Conservation (phyloP, 2,329 filamentous ascomycete genomes). For the Claviceps sorghi region DNA sequence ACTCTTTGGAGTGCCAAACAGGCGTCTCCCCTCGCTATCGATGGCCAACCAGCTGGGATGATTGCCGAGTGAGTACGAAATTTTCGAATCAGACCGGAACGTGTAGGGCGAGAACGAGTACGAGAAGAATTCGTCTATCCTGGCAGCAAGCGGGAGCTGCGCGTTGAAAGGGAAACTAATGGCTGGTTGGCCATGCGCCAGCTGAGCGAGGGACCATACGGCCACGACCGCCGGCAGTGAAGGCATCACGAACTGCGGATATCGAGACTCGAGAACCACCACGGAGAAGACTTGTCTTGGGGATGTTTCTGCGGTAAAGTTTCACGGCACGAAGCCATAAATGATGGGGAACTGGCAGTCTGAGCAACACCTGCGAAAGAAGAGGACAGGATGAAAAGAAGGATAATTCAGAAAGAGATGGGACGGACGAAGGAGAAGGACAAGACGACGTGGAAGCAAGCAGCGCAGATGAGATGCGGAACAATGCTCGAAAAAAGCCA, state of each 20-base stretch:
- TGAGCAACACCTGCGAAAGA: not conserved
- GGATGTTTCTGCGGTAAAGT: not conserved
- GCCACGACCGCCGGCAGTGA: constrained; percentile 13
- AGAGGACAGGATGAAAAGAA: constrained; percentile 1
- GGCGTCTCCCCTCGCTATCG: constrained; percentile 45
- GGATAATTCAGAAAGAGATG: not conserved
- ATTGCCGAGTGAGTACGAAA: constrained; percentile 52
- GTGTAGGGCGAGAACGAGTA: constrained; percentile 62
- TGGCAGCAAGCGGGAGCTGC: constrained; percentile 67
- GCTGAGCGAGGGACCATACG: constrained; percentile 15
- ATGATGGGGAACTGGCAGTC: not conserved
- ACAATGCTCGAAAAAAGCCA: constrained; percentile 4
- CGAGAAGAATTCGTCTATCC: constrained; percentile 49
- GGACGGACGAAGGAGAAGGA: constrained; percentile 1
- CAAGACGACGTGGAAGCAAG: constrained; percentile 1
- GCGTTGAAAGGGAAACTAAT: constrained; percentile 64
- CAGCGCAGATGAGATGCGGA: constrained; percentile 3
- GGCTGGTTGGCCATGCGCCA: constrained; percentile 25
- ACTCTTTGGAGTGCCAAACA: constrained; percentile 55
- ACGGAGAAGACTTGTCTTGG: not conserved
- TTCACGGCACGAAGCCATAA: constrained; percentile 2
- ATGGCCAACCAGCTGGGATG: constrained; percentile 64
- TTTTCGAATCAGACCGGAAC: constrained; percentile 48
- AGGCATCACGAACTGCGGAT: constrained; percentile 13
- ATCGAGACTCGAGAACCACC: not conserved